Evolutionary conservation across 495 filamentous ascomycete genomes (phyloP), one percentile per base, ranked within the genome.

Genomic region (Xylaria intraflava): DNA sequence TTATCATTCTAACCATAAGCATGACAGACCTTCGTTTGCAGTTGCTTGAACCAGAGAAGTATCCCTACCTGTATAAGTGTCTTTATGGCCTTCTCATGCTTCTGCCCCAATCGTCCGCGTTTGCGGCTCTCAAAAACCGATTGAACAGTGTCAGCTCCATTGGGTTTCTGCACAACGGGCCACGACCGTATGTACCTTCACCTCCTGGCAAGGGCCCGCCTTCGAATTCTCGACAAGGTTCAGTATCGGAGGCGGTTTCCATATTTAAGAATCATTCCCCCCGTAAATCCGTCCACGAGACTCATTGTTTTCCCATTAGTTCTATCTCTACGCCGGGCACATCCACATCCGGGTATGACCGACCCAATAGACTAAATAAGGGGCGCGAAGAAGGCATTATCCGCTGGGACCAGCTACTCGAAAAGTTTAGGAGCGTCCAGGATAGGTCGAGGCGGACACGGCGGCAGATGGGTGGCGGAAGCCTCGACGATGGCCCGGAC

Each of bases 81-180:
- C 83, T 99, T 11, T 99, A 96, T 62, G 94, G 94, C 27, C 78
- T 99, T 10, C 76, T 99, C 49, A 99, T 99, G 94, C 85, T 99
- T 40, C 81, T 99, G 12, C 94, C 94, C 2, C 94, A 99, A 69
- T 95, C 90, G 20, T 92, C 90, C 26, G 94, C 94, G 10, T 99
- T 99, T 69, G 92, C 91, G 7, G 90, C 91, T 2, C 77, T 99
- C 23, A 99, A 96, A 64, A 99, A 99, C 65, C 88, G 94, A 36
- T 76, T 99, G 41, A 95, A 95, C 68, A 93, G 87, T 70, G 94
- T 97, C 54, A 91, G 87, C 75, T 91, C 91, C 46, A 97, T 97
- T 65, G 93, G 93, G 22, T 95, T 95, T 62, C 79, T 99, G 54
- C 92, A 97, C 61, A 83, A 87, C 57, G 83, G 83, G 55, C 87